phyloP scores from a whole-genome alignment of 1,284 basidiomycete species.

The Athelia psychrophila region DNA sequence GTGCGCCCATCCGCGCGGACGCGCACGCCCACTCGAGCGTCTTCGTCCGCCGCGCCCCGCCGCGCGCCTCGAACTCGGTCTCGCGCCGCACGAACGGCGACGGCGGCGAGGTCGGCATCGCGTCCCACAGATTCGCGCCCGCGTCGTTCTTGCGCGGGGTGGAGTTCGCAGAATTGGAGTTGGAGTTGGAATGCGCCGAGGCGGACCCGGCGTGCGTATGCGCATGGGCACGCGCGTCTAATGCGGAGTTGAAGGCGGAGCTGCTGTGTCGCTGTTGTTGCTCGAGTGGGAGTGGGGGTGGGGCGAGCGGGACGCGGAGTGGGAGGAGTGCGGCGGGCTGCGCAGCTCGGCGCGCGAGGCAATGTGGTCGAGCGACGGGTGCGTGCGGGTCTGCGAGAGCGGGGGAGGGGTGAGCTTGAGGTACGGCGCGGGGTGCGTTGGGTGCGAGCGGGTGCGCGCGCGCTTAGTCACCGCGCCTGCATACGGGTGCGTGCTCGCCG shows the following conservation, averaged over 20 bases:
- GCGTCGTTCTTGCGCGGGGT: conserved; percentile 19
- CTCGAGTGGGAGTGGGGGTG: too few relatives aligned
- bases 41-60: conserved; percentile 34
- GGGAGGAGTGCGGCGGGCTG: conserved; percentile 26
- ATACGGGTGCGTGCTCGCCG: not conserved
- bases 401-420: not conserved
- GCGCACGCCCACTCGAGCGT: conserved; percentile 77
- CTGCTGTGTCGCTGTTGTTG: too few relatives aligned
- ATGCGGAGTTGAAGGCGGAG: too few relatives aligned
- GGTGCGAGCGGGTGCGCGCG: too few relatives aligned
- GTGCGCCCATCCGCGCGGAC: conserved; percentile 42
- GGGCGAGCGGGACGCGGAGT: too few relatives aligned
- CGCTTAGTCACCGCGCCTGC: not conserved
- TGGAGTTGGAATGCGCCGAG: conserved; percentile 30
- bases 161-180: too few relatives aligned
- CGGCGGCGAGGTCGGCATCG: conserved; percentile 66
- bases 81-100: conserved; percentile 21
- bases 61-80: conserved; percentile 66
- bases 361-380: conserved; percentile 53
- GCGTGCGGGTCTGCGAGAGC: not conserved
- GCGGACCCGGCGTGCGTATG: conserved; percentile 42
- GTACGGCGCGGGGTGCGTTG: not conserved
- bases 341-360: conserved; percentile 56
- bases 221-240: conserved; percentile 10
- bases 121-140: conserved; percentile 48